Conservation (phyloP, 2,329 filamentous ascomycete genomes). For the Aspergillus unguis region DNA sequence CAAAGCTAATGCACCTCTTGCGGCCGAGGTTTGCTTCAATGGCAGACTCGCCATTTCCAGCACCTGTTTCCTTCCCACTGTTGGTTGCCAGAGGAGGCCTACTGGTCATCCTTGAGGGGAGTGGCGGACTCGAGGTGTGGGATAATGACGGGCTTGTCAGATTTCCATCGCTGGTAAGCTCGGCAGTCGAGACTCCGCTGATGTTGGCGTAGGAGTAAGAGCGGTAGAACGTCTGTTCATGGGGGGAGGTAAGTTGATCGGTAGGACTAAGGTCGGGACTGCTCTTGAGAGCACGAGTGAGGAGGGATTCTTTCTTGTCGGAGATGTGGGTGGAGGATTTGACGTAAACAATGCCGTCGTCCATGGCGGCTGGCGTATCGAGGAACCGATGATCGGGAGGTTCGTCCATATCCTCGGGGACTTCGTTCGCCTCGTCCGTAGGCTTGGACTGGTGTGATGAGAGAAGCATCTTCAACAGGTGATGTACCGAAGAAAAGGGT, state of each 20-base stretch:
- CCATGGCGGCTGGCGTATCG: constrained; percentile 28
- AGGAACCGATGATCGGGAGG: constrained; percentile 63
- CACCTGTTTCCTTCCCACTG: constrained; percentile 24
- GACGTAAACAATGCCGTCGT: constrained; percentile 39
- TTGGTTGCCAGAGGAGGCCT: constrained; percentile 19
- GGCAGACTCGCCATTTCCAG: constrained; percentile 50
- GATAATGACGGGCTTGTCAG: constrained; percentile 85
- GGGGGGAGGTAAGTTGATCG: constrained; percentile 30
- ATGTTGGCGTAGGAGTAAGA: constrained; percentile 64
- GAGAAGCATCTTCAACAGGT: constrained; percentile 45
- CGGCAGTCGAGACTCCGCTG: constrained; percentile 78
- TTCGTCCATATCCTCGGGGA: constrained; percentile 76
- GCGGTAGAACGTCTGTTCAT: constrained; percentile 58
- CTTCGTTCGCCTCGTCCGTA: constrained; percentile 57
- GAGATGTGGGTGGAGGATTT: constrained; percentile 49
- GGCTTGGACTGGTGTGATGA: constrained; percentile 40
- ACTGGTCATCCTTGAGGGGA: constrained; percentile 45
- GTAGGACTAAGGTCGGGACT: constrained; percentile 53
- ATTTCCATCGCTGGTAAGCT: constrained; percentile 91
- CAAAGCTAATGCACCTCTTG: constrained; percentile 90
- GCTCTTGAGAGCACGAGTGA: constrained; percentile 78
- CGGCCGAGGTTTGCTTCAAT: constrained; percentile 65
- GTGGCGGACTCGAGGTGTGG: constrained; percentile 84
- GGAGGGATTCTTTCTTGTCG: constrained; percentile 70
- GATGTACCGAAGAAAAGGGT: constrained; percentile 38